A percentile compares a stretch with the other conserved stretches of the same genome.
Evolutionary conservation across 2,329 filamentous ascomycete genomes (phyloP).

Genomic region (Penicillium capsulatum): DNA sequence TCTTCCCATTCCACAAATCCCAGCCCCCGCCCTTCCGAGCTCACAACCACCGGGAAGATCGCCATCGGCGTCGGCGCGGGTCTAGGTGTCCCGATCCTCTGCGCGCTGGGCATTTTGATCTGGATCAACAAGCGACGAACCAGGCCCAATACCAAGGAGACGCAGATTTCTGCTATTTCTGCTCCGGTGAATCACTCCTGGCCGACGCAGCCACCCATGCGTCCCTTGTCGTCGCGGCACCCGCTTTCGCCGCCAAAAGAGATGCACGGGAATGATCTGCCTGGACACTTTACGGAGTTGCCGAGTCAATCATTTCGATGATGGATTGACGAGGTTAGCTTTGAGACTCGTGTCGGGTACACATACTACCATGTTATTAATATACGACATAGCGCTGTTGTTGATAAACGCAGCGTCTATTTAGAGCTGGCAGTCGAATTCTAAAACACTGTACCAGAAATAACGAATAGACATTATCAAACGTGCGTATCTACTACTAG

Average conservation of each 20-base stretch:
- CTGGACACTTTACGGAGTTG: not conserved
- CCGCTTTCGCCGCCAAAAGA: not conserved
- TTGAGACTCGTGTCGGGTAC: no score
- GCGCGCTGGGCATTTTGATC: conserved; percentile 4
- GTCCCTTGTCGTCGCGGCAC: not conserved
- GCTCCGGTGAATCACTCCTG: no score
- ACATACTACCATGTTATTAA: no score
- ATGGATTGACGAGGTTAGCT: no score
- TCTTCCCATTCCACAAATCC: not conserved
- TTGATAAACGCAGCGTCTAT: no score
- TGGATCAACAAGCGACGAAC: conserved; percentile 2
- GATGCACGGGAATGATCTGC: not conserved
- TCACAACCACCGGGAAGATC: conserved; percentile 7
- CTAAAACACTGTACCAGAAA: no score
- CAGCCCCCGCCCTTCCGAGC: not conserved
- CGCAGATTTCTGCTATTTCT: no score
- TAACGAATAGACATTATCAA: no score
- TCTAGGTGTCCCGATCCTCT: conserved; percentile 8
- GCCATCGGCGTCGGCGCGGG: conserved; percentile 12
- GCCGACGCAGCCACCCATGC: not conserved
- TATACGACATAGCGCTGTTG: no score
- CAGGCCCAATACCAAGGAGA: no score
- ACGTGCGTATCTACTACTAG: no score
- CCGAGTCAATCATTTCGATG: not conserved
- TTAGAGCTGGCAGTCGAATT: no score